Evolutionary conservation across 306 rosid species (phyloP).

Genomic region (Neltuma alba): DNA sequence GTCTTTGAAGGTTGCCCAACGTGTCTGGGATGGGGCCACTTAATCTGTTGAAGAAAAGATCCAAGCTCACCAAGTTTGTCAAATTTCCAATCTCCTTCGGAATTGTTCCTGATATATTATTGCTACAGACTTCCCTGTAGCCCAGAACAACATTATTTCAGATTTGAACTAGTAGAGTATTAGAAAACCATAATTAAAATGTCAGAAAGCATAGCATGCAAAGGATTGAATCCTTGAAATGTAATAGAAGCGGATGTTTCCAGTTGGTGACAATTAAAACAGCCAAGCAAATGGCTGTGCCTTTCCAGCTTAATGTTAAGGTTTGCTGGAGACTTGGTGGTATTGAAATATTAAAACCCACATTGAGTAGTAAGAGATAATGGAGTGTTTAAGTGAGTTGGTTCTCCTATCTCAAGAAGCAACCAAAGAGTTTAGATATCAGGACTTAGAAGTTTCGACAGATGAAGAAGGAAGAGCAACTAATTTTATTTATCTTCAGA

Average conservation of each 20-base stretch:
- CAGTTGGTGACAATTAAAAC: neutral
- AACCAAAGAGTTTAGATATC: too few species aligned
- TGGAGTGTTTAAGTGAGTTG: too few species aligned
- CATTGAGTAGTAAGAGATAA: too few species aligned
- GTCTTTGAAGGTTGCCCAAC: neutral
- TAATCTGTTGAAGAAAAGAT: neutral
- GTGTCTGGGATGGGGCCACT: constrained; percentile 1
- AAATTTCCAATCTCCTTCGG: neutral
- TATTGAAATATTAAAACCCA: too few species aligned
- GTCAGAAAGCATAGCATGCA: neutral
- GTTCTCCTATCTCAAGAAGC: too few species aligned
- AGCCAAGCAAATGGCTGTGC: neutral
- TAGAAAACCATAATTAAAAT: neutral
- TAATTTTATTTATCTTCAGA: too few species aligned
- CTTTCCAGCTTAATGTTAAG: too few species aligned
- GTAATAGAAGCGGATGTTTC: neutral
- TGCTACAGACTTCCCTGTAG: neutral
- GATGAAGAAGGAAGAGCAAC: too few species aligned
- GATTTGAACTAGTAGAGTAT: neutral
- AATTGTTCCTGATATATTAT: neutral
- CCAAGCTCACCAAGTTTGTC: constrained; percentile 15
- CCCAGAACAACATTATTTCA: neutral
- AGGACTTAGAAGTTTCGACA: too few species aligned
- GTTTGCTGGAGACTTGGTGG: too few species aligned
- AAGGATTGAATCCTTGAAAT: neutral